Conservation (phyloP, 176 grass and related monocot genomes). For the Cenchrus americanus region DNA sequence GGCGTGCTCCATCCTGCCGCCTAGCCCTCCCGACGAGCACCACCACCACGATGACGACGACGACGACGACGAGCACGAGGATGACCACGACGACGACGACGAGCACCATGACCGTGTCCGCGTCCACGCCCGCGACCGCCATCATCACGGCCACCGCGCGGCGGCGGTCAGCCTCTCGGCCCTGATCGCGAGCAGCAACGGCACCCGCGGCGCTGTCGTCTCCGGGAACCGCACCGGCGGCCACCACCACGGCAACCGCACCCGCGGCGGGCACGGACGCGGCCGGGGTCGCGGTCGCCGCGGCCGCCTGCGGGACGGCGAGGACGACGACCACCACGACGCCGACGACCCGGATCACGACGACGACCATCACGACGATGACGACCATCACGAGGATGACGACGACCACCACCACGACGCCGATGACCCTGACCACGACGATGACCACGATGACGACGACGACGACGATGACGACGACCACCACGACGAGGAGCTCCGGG, state of each 20-base stretch:
- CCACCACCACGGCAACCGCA: conserved; percentile 46
- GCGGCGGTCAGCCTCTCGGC: not conserved
- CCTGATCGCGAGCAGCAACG: conserved; percentile 26
- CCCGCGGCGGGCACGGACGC: conserved; percentile 13
- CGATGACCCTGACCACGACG: not conserved
- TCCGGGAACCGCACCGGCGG: conserved; percentile 32
- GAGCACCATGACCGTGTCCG: not conserved
- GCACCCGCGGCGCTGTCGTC: not conserved
- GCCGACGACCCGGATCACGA: conserved; percentile 27
- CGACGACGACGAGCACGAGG: not conserved
- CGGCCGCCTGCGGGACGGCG: conserved; percentile 24
- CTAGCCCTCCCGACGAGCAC: conserved; percentile 47
- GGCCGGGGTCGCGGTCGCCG: not conserved
- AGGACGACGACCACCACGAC: conserved; percentile 21
- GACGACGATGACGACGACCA: not conserved
- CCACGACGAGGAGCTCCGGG: conserved; percentile 54
- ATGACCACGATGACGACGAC: not conserved
- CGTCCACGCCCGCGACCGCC: not conserved
- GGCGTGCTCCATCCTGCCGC: conserved; percentile 69
- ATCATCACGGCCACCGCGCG: not conserved
- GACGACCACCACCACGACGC: conserved; percentile 33
- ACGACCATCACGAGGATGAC: not conserved
- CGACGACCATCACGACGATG: not conserved
- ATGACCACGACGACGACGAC: not conserved
- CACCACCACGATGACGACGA: conserved; percentile 17